Evolutionary conservation across 148 eudicot genomes (phyloP).

Genomic region (Arctostaphylos glauca): DNA sequence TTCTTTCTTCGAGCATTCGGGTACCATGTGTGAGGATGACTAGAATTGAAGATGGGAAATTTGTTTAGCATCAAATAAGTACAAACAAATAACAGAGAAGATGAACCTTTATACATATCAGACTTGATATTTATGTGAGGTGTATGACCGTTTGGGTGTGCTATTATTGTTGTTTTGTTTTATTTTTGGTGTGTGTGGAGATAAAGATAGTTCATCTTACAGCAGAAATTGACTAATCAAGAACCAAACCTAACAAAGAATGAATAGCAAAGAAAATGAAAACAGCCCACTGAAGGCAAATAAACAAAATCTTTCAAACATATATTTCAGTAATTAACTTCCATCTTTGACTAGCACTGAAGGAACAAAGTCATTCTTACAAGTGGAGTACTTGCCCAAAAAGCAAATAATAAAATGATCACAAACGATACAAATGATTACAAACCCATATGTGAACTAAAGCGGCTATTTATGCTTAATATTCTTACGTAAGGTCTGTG

Average conservation of each 20-base stretch:
- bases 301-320: not conserved
- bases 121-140: not conserved
- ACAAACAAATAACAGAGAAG: not conserved
- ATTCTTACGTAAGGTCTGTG: conserved; percentile 91
- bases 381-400: not conserved
- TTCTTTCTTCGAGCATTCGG: conserved; percentile 82
- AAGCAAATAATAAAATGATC: not conserved
- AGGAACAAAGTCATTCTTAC: not conserved
- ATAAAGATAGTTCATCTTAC: not conserved
- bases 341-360: not conserved
- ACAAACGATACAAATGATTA: not conserved
- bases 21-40: conserved; percentile 95
- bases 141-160: no score
- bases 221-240: not conserved
- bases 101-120: not conserved
- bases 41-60: conserved; percentile 22
- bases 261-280: not conserved
- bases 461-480: not conserved
- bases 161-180: not conserved
- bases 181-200: not conserved
- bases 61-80: not conserved
- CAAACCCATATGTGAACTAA: not conserved
- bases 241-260: not conserved
- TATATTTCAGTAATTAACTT: not conserved
- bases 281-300: not conserved